phyloP scores from a whole-genome alignment of 352 stramenopile genomes.

The Phytophthora boehmeriae region DNA sequence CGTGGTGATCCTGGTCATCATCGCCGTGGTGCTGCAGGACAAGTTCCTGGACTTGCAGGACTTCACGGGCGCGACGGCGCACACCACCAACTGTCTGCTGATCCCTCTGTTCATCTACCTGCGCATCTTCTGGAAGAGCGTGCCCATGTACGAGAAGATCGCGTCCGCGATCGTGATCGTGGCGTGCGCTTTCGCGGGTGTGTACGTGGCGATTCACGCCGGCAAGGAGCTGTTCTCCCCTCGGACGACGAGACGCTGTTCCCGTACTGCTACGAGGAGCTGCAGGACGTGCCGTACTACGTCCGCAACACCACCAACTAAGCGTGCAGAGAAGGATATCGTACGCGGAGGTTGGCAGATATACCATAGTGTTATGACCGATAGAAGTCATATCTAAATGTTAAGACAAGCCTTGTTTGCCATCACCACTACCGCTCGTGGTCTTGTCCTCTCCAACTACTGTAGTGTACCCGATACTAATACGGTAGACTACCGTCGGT shows the following conservation, averaged over 20 bases:
- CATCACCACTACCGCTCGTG: too few relatives aligned
- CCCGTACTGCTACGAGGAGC: background rate
- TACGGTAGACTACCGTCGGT: too few relatives aligned
- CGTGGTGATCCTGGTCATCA: constrained; percentile 32
- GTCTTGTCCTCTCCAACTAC: too few relatives aligned
- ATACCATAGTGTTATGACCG: background rate
- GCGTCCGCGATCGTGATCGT: background rate
- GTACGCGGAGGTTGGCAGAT: background rate
- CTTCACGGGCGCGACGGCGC: background rate
- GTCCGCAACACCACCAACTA: constrained; percentile 2
- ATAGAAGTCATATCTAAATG: background rate
- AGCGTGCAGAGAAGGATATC: too few relatives aligned
- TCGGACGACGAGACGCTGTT: background rate
- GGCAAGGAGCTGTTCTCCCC: constrained; percentile 1
- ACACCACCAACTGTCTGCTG: constrained; percentile 36
- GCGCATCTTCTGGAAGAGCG: constrained; percentile 35
- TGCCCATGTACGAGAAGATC: constrained; percentile 44
- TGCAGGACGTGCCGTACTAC: constrained; percentile 1
- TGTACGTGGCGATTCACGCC: background rate
- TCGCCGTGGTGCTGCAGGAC: constrained; percentile 37
- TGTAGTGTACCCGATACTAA: too few relatives aligned
- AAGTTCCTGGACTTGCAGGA: constrained; percentile 42
- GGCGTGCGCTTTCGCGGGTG: background rate
- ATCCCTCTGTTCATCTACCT: constrained; percentile 49
- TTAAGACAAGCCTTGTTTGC: background rate